These are phyloP conservation scores for Diphasiastrum complanatum DNA, from an alignment of 83 land plant genomes.

Conservation along the genomic window DNA sequence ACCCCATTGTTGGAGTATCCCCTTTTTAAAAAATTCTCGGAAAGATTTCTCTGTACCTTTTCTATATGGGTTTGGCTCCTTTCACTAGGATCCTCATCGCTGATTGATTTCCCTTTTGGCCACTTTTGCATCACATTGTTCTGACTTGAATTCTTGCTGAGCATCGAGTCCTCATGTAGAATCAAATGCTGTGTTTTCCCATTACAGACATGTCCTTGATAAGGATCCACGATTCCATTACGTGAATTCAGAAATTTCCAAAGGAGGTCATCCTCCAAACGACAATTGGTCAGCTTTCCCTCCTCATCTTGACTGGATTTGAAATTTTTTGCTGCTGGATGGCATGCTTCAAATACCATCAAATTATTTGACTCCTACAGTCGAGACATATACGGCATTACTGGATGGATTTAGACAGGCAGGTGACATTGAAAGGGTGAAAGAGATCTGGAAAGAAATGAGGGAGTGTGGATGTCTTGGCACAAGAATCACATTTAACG, in stretches of 20 bases:
- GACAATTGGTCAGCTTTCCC: no score
- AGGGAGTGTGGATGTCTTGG: constrained; percentile 39
- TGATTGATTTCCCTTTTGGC: no score
- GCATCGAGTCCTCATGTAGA: neutral
- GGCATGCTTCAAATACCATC: no score
- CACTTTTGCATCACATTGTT: no score
- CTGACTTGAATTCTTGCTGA: neutral
- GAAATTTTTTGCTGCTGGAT: no score
- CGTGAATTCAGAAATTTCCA: constrained; percentile 12
- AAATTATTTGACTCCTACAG: no score
- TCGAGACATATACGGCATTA: no score
- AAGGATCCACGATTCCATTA: constrained; percentile 10
- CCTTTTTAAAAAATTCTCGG: neutral
- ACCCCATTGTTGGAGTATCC: constrained; percentile 4
- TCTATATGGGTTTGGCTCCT: no score
- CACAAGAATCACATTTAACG: constrained; percentile 70
- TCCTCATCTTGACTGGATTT: no score
- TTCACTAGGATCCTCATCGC: no score
- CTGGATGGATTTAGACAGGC: no score
- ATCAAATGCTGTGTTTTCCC: neutral
- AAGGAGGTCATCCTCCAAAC: constrained; percentile 5
- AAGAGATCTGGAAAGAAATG: constrained; percentile 74
- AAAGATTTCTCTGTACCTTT: no score
- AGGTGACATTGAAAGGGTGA: constrained; percentile 44
- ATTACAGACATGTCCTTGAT: constrained; percentile 6